Evolutionary conservation across 345 rosid genomes (phyloP).

Genomic region (Cardamine chenopodiifolia): DNA sequence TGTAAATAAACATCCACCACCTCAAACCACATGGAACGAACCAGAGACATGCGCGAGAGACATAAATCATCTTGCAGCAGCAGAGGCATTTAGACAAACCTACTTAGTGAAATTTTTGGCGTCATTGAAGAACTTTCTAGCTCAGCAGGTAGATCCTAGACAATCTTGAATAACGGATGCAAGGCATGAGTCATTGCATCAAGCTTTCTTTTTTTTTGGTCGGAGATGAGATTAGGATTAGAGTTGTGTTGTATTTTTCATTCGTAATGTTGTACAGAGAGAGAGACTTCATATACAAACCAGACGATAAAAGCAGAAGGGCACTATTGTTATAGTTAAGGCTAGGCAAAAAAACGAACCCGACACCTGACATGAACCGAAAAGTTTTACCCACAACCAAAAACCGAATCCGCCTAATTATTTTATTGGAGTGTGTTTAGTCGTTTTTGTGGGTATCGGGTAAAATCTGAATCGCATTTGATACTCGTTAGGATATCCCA

Average conservation of each 20-base stretch:
- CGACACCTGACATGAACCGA: too few species aligned
- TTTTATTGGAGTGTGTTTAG: too few species aligned
- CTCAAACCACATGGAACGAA: neutral
- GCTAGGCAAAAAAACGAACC: too few species aligned
- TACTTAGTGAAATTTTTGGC: neutral
- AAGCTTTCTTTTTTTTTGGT: neutral
- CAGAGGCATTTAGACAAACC: constrained; percentile 12
- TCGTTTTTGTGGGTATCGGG: too few species aligned
- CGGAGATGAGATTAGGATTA: constrained; percentile 23
- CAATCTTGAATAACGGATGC: constrained; percentile 18
- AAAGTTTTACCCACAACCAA: too few species aligned
- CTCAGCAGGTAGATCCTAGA: constrained; percentile 13
- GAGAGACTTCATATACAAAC: constrained; percentile 30
- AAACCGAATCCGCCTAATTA: too few species aligned
- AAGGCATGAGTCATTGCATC: constrained; percentile 14
- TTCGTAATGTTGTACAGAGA: constrained; percentile 25
- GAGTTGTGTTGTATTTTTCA: constrained; percentile 31
- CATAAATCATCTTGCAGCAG: constrained; percentile 26
- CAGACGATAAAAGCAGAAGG: constrained; percentile 9
- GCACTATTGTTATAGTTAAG: constrained; percentile 23
- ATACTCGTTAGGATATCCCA: too few species aligned
- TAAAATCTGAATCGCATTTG: too few species aligned
- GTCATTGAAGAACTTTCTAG: constrained; percentile 16
- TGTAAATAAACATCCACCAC: constrained; percentile 41
- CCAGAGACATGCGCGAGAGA: constrained; percentile 5